These are phyloP conservation scores for Artemisia argyi DNA, from an alignment of 129 eudicot species.

Conservation along the genomic window DNA sequence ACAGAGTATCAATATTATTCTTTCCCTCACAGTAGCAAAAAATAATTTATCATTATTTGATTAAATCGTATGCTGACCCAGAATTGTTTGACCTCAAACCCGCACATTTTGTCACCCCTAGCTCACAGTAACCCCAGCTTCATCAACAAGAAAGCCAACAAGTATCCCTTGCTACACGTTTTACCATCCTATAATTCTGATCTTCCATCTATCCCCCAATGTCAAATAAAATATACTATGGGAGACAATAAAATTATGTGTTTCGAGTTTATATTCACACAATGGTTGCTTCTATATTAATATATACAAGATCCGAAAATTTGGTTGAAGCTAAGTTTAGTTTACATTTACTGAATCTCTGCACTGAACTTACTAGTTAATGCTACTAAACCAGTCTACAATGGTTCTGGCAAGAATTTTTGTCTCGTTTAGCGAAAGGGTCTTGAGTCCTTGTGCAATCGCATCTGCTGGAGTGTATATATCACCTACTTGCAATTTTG, in stretches of 20 bases:
- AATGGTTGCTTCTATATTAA: slow-evolving; percentile 7
- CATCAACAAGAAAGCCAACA: neutral
- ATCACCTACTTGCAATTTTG: slow-evolving; percentile 71
- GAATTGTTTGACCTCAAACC: too few species aligned
- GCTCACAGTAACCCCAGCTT: too few species aligned
- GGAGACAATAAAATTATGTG: neutral
- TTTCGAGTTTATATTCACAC: slow-evolving; percentile 6
- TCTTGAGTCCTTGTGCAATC: slow-evolving; percentile 79
- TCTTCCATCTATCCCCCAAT: neutral
- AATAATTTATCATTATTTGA: too few species aligned
- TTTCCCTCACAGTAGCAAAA: too few species aligned
- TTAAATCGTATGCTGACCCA: too few species aligned
- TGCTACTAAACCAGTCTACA: slow-evolving; percentile 55
- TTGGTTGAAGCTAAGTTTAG: neutral
- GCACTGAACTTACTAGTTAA: slow-evolving; percentile 35
- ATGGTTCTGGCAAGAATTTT: slow-evolving; percentile 64
- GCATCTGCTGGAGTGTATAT: slow-evolving; percentile 96
- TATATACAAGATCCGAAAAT: slow-evolving; percentile 23
- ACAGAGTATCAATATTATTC: too few species aligned
- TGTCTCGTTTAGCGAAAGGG: slow-evolving; percentile 65
- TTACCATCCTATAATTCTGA: too few species aligned
- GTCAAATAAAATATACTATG: neutral
- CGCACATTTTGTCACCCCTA: too few species aligned
- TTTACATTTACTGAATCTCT: slow-evolving; percentile 8
- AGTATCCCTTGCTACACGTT: neutral